These are phyloP conservation scores for Pseudocercospora fijiensis DNA, from an alignment of 2,329 filamentous ascomycete species.

Conservation along the genomic window DNA sequence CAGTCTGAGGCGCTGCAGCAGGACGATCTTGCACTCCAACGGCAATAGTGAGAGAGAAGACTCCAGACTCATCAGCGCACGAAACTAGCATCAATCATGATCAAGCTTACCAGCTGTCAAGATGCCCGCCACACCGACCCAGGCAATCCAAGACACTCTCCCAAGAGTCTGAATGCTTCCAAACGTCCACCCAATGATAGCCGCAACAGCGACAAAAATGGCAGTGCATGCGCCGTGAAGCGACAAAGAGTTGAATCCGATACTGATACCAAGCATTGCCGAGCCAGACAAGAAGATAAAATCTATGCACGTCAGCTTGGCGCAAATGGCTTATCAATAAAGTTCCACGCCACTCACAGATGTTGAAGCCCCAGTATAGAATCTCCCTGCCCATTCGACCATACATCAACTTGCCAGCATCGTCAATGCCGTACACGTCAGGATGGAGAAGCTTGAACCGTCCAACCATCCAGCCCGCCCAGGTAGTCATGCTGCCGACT, in stretches of 20 bases:
- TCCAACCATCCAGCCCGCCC: conserved; percentile 52
- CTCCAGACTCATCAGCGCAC: neutral
- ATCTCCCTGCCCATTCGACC: conserved; percentile 54
- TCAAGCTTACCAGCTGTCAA: conserved; percentile 22
- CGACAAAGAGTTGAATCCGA: conserved; percentile 33
- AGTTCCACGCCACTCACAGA: neutral
- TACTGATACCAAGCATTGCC: conserved; percentile 35
- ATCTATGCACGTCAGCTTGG: conserved; percentile 17
- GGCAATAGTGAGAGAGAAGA: conserved; percentile 39
- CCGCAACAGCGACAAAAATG: conserved; percentile 44
- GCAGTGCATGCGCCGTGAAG: conserved; percentile 41
- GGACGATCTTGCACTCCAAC: conserved; percentile 40
- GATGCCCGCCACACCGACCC: conserved; percentile 36
- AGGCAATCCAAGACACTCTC: conserved; percentile 39
- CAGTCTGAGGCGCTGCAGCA: conserved; percentile 35
- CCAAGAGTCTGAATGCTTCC: conserved; percentile 41
- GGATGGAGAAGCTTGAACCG: conserved; percentile 56
- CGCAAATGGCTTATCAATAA: neutral
- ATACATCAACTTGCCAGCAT: conserved; percentile 56
- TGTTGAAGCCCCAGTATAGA: conserved; percentile 38
- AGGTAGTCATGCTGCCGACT: conserved; percentile 49
- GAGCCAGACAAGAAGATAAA: conserved; percentile 40
- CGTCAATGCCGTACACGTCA: conserved; percentile 59
- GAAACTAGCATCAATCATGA: neutral
- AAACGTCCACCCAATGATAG: conserved; percentile 43